A percentile compares a stretch with the other conserved stretches of the same genome.
phyloP scores from a whole-genome alignment of 257 asterid species.

The Plantago ovata region DNA sequence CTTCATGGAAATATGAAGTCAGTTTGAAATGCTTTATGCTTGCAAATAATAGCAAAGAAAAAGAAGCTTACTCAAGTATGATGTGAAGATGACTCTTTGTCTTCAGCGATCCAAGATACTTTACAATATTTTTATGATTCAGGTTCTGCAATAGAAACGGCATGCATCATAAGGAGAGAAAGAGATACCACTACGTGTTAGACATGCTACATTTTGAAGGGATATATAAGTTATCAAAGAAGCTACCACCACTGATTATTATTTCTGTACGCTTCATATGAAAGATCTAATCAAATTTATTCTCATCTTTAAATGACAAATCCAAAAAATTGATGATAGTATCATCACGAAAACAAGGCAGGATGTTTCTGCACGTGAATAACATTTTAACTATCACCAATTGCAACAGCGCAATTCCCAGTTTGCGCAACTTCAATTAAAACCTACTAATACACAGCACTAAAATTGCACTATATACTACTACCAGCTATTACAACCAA shows the following conservation, averaged over 20 bases:
- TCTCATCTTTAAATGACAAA: not conserved
- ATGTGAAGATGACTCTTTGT: constrained; percentile 94
- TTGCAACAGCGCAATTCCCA: not conserved
- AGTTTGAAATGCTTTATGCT: constrained; percentile 3
- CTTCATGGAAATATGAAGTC: constrained; percentile 32
- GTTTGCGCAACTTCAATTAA: not conserved
- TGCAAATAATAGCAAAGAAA: constrained; percentile 13
- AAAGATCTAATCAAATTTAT: not conserved
- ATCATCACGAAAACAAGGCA: not conserved
- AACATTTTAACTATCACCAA: not conserved
- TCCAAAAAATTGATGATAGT: not conserved
- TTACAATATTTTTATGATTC: constrained; percentile 97
- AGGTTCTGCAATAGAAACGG: constrained; percentile 58
- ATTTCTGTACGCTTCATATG: not conserved
- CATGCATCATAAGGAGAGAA: constrained; percentile 20
- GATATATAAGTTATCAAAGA: too few species aligned
- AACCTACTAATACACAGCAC: not conserved
- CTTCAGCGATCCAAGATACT: constrained; percentile 94
- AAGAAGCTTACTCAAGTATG: constrained; percentile 70
- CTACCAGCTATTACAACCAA: not conserved
- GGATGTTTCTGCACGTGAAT: not conserved
- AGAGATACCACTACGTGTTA: constrained; percentile 1
- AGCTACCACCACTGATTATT: not conserved
- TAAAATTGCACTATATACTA: not conserved
- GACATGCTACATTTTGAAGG: too few species aligned